phyloP scores from a whole-genome alignment of 345 rosid species.

The Euphorbia pulcherrima region DNA sequence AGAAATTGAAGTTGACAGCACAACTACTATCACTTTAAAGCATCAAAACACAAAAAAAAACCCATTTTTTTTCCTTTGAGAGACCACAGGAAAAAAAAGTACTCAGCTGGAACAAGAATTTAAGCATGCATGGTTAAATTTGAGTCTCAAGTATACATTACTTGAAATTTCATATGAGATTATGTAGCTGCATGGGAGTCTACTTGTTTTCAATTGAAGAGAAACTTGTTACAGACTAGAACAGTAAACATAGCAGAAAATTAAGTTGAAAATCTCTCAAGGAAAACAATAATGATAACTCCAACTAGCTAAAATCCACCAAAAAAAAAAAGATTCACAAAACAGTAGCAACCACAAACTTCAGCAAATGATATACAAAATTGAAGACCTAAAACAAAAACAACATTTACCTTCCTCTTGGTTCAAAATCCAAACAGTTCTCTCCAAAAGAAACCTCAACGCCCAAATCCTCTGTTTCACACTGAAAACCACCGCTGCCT shows the following conservation, averaged over 20 bases:
- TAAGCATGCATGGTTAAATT: neutral
- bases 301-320: neutral
- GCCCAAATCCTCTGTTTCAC: constrained; percentile 17
- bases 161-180: neutral
- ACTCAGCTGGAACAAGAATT: neutral
- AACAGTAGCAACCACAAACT: neutral
- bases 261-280: neutral
- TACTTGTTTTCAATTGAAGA: neutral
- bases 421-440: constrained; percentile 42
- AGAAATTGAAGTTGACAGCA: constrained; percentile 5
- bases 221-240: neutral
- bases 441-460: constrained; percentile 49
- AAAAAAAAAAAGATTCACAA: neutral
- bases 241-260: neutral
- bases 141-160: neutral
- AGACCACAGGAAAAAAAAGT: neutral
- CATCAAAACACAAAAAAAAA: constrained; percentile 1
- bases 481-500: neutral
- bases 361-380: neutral
- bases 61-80: neutral
- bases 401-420: constrained; percentile 41
- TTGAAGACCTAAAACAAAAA: neutral
- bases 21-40: neutral
- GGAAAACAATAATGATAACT: constrained; percentile 2
- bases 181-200: neutral